Evolutionary conservation across 2,329 filamentous ascomycete species (phyloP), one percentile per base, ranked within the genome.

Genomic region (Teratosphaeria destructans): DNA sequence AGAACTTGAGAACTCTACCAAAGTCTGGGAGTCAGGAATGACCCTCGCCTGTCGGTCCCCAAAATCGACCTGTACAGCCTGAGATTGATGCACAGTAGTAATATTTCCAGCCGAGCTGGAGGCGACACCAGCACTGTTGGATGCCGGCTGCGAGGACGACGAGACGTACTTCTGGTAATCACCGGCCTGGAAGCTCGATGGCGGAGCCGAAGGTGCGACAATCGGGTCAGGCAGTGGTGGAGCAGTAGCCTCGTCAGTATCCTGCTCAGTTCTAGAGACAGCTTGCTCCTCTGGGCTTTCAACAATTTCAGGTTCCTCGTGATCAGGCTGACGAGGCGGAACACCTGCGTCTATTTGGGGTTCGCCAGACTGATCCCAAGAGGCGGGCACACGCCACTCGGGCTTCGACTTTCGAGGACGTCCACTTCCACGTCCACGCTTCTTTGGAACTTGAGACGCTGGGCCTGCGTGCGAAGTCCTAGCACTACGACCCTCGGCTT

Each of bases 151-250:
- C 43, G 58, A 60, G 10, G 62, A 61, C 14, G 52, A 35, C 6
- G 43, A 49, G 19, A 10, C 43, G 52, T 66, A 59, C 47, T 52
- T 61, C 58, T 68, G 59, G 55, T 70, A 70, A 2, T 57, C 62
- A 3, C 67, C 68, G 27, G 61, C 61, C 3, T 53, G 53, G 56
- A 62, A 70, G 60, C 70, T 71, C 3, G 67, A 68, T 4, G 68
- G 67, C 3, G 68, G 68, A 43, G 64, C 60, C 4, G 65, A 63
- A 8, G 60, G 39, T 29, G 65, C 63, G 19, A 61, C 58, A 23
- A 57, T 57, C 11, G 60, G 47, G 19, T 47, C 56, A 39, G 26
- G 14, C 2, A 56, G 37, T 7, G 43, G 43, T 12, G 12, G 14
- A 11, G n/a, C 34, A 16, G 14, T 23, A 47, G 55, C 12, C 16